phyloP scores from a whole-genome alignment of 495 filamentous ascomycete species.

The Ascodesmis nigricans region DNA sequence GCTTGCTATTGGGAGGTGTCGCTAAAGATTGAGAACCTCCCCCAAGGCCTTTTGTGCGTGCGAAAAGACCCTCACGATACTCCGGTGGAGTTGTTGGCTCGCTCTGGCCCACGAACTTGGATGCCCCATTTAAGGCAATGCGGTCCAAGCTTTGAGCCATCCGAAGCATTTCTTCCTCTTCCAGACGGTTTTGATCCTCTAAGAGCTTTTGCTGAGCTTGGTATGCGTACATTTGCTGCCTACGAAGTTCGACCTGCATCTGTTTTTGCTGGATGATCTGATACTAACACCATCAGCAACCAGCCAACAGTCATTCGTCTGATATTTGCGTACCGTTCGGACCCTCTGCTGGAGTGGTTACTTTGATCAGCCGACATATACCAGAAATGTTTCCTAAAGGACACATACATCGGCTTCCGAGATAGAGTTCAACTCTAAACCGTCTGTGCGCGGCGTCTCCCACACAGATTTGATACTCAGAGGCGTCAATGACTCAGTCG shows the following conservation, averaged over 20 bases:
- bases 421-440: constrained; percentile 36
- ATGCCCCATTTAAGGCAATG: constrained; percentile 25
- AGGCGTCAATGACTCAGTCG: constrained; percentile 43
- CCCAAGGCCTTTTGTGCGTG: constrained; percentile 10
- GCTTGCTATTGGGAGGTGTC: constrained; percentile 52
- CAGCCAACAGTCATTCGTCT: not conserved
- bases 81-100: constrained; percentile 97
- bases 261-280: constrained; percentile 77
- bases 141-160: constrained; percentile 54
- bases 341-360: constrained; percentile 11
- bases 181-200: constrained; percentile 55
- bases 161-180: constrained; percentile 60
- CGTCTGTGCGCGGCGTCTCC: constrained; percentile 20
- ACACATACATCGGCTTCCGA: constrained; percentile 15
- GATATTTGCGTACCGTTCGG: constrained; percentile 14
- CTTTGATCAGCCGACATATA: not conserved
- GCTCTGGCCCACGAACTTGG: constrained; percentile 30
- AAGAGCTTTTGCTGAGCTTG: constrained; percentile 68
- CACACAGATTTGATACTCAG: constrained; percentile 11
- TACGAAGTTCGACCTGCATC: constrained; percentile 54
- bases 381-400: no score
- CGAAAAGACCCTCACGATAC: constrained; percentile 37
- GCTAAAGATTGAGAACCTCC: no score
- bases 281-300: constrained; percentile 8
- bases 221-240: constrained; percentile 71